Conservation (phyloP, 2,329 filamentous ascomycete genomes). For the Mycosphaerelloides madeirae region DNA sequence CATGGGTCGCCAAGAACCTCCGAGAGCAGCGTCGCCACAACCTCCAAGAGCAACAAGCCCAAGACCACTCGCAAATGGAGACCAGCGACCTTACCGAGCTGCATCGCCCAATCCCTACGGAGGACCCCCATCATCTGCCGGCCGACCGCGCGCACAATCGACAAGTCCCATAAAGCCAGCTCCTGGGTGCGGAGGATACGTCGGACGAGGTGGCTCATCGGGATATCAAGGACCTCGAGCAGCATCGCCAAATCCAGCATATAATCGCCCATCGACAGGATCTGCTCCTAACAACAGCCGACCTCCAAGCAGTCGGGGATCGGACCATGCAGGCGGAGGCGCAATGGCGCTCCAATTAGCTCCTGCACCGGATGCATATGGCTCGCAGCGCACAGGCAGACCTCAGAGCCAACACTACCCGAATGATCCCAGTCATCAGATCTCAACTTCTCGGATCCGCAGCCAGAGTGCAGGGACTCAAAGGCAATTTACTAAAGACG, state of each 20-base stretch:
- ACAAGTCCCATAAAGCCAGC: conserved; percentile 39
- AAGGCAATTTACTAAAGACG: conserved; percentile 80
- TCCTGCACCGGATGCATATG: conserved; percentile 38
- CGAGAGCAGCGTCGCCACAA: conserved; percentile 59
- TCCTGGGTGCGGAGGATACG: conserved; percentile 31
- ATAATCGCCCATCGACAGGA: conserved; percentile 34
- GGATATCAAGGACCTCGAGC: conserved; percentile 38
- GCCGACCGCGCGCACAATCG: conserved; percentile 36
- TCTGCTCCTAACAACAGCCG: conserved; percentile 32
- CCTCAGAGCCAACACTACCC: conserved; percentile 45
- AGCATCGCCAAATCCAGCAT: conserved; percentile 36
- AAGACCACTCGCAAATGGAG: conserved; percentile 48
- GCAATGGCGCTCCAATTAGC: conserved; percentile 46
- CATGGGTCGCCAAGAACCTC: conserved; percentile 29
- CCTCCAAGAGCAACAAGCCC: conserved; percentile 57
- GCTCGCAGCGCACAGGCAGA: conserved; percentile 37
- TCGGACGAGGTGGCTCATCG: conserved; percentile 36
- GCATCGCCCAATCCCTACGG: conserved; percentile 63
- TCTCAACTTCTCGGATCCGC: conserved; percentile 44
- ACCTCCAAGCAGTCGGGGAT: conserved; percentile 41
- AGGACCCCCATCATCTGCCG: conserved; percentile 25
- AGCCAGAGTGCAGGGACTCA: conserved; percentile 87
- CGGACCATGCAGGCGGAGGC: conserved; percentile 29
- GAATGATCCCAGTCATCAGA: conserved; percentile 35
- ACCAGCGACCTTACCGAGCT: conserved; percentile 43